These are phyloP conservation scores for Fusarium staphyleae DNA, from an alignment of 2,329 filamentous ascomycete genomes.

Conservation along the genomic window DNA sequence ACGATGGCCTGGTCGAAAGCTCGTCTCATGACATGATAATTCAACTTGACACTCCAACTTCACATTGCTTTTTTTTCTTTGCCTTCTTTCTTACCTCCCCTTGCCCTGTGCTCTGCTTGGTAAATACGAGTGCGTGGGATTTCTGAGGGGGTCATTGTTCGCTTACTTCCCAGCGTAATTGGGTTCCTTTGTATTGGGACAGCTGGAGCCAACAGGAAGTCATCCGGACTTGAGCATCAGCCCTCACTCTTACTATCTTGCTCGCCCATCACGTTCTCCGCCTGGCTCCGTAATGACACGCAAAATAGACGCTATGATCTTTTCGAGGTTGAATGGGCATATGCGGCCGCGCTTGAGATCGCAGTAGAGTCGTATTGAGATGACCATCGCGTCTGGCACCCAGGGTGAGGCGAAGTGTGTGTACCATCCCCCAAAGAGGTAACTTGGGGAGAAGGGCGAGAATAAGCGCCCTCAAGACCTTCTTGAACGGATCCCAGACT, in stretches of 20 bases:
- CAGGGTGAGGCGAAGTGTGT: neutral
- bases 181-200: conserved; percentile 28
- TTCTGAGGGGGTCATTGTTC: conserved; percentile 10
- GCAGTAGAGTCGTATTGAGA: too few relatives aligned
- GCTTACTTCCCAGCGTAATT: conserved; percentile 11
- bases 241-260: neutral
- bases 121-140: conserved; percentile 17
- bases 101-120: conserved; percentile 1
- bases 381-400: neutral
- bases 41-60: neutral
- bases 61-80: neutral
- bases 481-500: neutral
- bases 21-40: neutral
- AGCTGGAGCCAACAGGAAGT: conserved; percentile 34
- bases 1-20: neutral
- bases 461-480: neutral
- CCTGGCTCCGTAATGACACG: neutral
- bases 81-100: neutral
- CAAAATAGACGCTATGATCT: conserved; percentile 9
- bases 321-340: neutral
- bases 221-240: neutral
- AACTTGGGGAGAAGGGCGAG: neutral
- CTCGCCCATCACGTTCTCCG: conserved; percentile 1
- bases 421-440: neutral
- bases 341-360: neutral